Base-by-base conservation (phyloP, 2,329 filamentous ascomycete genomes). In the Xylariaceae sp. region DNA sequence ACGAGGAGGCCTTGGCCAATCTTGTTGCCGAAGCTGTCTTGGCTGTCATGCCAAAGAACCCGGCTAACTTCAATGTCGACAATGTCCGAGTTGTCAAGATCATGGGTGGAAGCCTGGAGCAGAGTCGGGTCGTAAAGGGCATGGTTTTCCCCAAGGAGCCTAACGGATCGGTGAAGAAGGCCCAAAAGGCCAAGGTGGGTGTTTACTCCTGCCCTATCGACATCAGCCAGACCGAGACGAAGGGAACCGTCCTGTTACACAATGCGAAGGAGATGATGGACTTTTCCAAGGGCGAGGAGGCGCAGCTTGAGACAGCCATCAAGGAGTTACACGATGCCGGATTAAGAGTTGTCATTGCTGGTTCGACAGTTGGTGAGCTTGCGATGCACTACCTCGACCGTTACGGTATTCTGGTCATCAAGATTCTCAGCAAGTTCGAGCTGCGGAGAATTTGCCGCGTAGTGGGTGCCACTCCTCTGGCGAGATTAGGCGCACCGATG, bases 61-160 rank as follows among this genome's bases (percentile, higher is more conserved):
- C 94, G 18, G 78, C 83, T 73, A 92, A 95, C 78, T 99, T 99
- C 84, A 99, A 97, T 77, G 92, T 99, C 65, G 94, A 99, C 81
- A 99, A 99, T 76, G 88, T 99, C 70, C 90, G 94, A 62, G 95
- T 99, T 60, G 95, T 99, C 70, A 99, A 99, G 84, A 99, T 99
- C 71, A 97, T 99, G 93, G 94, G 94, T 69, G 93, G 94, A 65
- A 92, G 89, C 73, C 80, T 99, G 72, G 90, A 95, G 71, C 92
- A 99, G 79, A 96, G 92, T 75, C 87, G 86, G 66, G 93, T 99
- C 11, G 88, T 99, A 62, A 95, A 90, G 82, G 94, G 94, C 66
- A 99, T 99, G 94, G 95, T 99, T 55, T 97, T 99, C 73, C 88
- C 91, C 70, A 89, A 95, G 73, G 90, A 96, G 76, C 94, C 94